These are phyloP conservation scores for Oxytropis ochrocephala DNA, from an alignment of 306 rosid species.

Conservation along the genomic window DNA sequence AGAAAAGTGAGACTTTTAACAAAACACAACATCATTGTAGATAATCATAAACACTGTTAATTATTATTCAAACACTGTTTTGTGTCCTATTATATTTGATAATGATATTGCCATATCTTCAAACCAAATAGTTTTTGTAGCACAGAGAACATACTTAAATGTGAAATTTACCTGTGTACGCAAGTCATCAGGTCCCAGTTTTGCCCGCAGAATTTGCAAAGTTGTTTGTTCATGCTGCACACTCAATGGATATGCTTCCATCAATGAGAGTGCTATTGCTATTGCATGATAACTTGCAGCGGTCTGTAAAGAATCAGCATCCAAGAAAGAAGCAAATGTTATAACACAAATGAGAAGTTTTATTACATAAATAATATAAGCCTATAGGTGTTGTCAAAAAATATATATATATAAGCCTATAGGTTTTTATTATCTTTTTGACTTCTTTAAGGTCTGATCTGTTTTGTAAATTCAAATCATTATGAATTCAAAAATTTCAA, in stretches of 20 bases:
- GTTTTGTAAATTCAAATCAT: neutral
- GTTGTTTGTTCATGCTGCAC: slow-evolving; percentile 99
- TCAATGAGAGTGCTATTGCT: slow-evolving; percentile 94
- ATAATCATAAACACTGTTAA: neutral
- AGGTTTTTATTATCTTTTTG: neutral
- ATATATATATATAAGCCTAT: slow-evolving; percentile 1
- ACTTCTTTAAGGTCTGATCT: neutral
- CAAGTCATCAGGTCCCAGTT: slow-evolving; percentile 93
- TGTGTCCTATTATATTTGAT: neutral
- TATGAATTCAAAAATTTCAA: slow-evolving; percentile 1
- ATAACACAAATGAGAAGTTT: slow-evolving; percentile 12
- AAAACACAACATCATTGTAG: neutral
- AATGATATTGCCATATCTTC: neutral
- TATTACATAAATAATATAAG: slow-evolving; percentile 4
- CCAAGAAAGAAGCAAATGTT: slow-evolving; percentile 23
- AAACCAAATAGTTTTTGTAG: neutral
- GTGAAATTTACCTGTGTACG: slow-evolving; percentile 80
- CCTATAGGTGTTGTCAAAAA: no score
- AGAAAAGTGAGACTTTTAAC: neutral
- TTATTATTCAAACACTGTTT: neutral
- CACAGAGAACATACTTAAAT: neutral
- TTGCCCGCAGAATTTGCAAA: slow-evolving; percentile 85
- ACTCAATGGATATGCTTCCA: slow-evolving; percentile 98
- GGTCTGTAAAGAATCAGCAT: slow-evolving; percentile 56
- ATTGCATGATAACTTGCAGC: slow-evolving; percentile 99